phyloP scores from a whole-genome alignment of 129 eudicot species.

The Lonicera japonica region DNA sequence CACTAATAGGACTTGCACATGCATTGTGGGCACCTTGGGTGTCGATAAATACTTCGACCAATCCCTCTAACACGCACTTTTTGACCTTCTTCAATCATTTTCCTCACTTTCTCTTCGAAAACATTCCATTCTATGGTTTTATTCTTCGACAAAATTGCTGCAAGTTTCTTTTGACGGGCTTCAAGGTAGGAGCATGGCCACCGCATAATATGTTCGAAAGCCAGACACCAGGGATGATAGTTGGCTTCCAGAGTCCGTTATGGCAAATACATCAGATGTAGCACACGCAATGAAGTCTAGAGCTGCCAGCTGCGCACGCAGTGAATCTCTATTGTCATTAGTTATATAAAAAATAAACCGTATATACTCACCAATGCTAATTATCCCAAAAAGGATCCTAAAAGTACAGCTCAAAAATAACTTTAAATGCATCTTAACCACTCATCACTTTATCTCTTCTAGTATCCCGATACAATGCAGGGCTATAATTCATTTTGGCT shows the following conservation, averaged over 20 bases:
- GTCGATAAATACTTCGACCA: conserved; percentile 73
- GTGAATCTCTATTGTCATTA: background rate
- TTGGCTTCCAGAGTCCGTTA: conserved; percentile 93
- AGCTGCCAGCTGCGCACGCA: conserved; percentile 72
- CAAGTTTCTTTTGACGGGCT: conserved; percentile 77
- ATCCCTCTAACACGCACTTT: conserved; percentile 41
- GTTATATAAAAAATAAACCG: background rate
- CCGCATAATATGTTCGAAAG: conserved; percentile 67
- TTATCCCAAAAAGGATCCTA: too few species aligned
- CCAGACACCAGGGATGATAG: conserved; percentile 83
- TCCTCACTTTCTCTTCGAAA: conserved; percentile 51
- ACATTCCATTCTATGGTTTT: conserved; percentile 49
- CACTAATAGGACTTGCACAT: conserved; percentile 60
- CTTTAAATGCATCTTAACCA: background rate
- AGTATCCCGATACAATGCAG: too few species aligned
- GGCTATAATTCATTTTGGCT: too few species aligned
- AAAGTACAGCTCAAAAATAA: too few species aligned
- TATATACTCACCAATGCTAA: too few species aligned
- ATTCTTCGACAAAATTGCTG: conserved; percentile 55
- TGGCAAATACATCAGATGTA: conserved; percentile 80
- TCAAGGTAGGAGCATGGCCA: conserved; percentile 66
- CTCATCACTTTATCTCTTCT: too few species aligned
- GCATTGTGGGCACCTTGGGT: conserved; percentile 83
- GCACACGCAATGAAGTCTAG: conserved; percentile 88
- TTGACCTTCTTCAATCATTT: conserved; percentile 77